phyloP scores from a whole-genome alignment of 2,329 filamentous ascomycete genomes.

The Xylaria sp. region DNA sequence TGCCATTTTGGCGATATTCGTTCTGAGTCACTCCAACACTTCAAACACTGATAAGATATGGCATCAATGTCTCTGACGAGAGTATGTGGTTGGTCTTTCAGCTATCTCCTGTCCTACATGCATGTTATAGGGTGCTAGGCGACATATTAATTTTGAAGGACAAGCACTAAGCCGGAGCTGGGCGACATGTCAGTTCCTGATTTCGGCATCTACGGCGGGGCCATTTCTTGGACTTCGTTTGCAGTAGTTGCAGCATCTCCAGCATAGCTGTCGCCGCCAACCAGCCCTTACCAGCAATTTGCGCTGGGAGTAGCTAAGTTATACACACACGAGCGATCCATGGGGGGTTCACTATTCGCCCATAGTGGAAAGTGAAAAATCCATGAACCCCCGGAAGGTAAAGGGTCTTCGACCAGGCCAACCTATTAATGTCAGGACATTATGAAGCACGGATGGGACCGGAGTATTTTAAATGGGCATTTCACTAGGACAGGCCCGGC shows the following conservation, averaged over 20 bases:
- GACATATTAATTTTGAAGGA: slow-evolving; percentile 13
- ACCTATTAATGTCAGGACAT: slow-evolving; percentile 9
- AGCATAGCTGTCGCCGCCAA: slow-evolving; percentile 10
- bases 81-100: slow-evolving; percentile 21
- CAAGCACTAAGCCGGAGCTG: slow-evolving; percentile 5
- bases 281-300: slow-evolving; percentile 1
- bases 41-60: slow-evolving; percentile 25
- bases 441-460: not conserved
- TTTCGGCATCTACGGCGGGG: slow-evolving; percentile 18
- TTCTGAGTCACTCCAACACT: not conserved
- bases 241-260: slow-evolving; percentile 14
- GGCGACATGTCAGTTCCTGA: not conserved
- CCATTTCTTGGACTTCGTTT: slow-evolving; percentile 19
- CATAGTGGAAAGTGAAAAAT: slow-evolving; percentile 10
- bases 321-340: slow-evolving; percentile 14
- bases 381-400: slow-evolving; percentile 18
- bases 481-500: slow-evolving; percentile 17
- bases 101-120: slow-evolving; percentile 21
- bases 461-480: slow-evolving; percentile 23
- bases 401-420: slow-evolving; percentile 19
- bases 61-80: slow-evolving; percentile 22
- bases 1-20: slow-evolving; percentile 3
- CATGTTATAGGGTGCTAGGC: slow-evolving; percentile 17
- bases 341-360: slow-evolving; percentile 11
- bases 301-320: slow-evolving; percentile 25